Evolutionary conservation across 495 filamentous ascomycete species (phyloP), one percentile per base, ranked within the genome.

Genomic region (Parachaetomium inaequale): DNA sequence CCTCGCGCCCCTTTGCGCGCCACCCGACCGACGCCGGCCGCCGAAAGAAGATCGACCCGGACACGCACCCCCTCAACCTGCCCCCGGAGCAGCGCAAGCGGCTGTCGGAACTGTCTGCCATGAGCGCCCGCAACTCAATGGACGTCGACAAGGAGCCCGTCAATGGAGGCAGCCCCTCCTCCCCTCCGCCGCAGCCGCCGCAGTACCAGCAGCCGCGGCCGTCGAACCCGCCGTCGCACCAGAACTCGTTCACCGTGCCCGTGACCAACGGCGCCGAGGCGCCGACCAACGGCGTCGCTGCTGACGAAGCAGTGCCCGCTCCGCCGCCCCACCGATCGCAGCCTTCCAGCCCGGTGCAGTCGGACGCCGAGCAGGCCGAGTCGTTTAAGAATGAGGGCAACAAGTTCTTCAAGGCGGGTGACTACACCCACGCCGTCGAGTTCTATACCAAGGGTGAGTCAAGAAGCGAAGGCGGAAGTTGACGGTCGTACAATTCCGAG

Each of bases 361-460:
- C 74, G 15, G 76, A 81, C 58, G 75, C 82, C 21, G 82, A 88
- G 46, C 88, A 96, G 67, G 91, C 92, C 6, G 94, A 98, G 72
- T 82, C 83, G 21, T 95, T 87, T 82, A 98, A 98, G 78, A 82
- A 90, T 66, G 85, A 89, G 28, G 94, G 94, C 32, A 98, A 98
- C 78, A 95, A 93, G 68, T 93, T 89, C 70, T 98, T 96, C 81
- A 97, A 96, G 79, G 87, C 89, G 60, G 88, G 87, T 68, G 87
- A 97, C 65, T 98, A 92, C 71, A 76, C 78, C 42, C 86, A 87
- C 66, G 93, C 95, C 23, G 89, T 97, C 69, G 84, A 89, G 64
- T 90, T 96, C 71, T 98, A 98, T 72, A 92, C 88, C 55, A 96
- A 96, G 84, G 94, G 92, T 96, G 60, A 61, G 60, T 55, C 40